Conservation (phyloP, 306 rosid genomes). For the Prunus fruticosa region DNA sequence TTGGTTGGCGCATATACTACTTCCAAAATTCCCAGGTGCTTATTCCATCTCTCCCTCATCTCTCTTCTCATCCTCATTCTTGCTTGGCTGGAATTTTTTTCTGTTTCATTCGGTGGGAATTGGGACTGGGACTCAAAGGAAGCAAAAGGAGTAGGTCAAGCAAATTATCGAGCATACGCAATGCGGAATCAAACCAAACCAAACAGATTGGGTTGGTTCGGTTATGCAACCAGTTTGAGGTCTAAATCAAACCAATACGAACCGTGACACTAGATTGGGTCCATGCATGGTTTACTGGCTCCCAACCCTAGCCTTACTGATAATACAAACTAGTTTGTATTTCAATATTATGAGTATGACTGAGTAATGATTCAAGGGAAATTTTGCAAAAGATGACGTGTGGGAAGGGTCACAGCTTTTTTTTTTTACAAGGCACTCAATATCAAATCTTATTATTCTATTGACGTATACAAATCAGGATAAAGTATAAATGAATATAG, state of each 20-base stretch:
- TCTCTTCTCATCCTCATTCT: conserved; percentile 4
- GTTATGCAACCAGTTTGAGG: neutral
- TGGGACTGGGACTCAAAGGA: neutral
- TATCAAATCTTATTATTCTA: neutral
- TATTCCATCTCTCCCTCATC: neutral
- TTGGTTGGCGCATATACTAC: neutral
- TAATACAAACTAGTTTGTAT: neutral
- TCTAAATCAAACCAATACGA: neutral
- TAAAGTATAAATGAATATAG: neutral
- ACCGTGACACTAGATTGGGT: neutral
- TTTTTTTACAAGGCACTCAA: neutral
- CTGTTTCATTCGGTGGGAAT: neutral
- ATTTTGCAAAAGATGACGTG: no score
- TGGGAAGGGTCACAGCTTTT: neutral
- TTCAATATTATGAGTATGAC: neutral
- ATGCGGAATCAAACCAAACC: no score
- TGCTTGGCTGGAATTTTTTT: neutral
- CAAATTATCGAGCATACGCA: no score
- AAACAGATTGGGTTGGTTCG: no score
- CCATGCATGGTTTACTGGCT: neutral
- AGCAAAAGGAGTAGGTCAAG: no score
- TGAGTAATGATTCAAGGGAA: neutral
- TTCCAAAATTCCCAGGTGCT: neutral
- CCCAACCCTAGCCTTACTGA: no score
- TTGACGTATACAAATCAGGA: neutral